A percentile compares a stretch with the other conserved stretches of the same genome.
phyloP scores from a whole-genome alignment of 1,284 basidiomycete genomes.

The Agaricales sp. region DNA sequence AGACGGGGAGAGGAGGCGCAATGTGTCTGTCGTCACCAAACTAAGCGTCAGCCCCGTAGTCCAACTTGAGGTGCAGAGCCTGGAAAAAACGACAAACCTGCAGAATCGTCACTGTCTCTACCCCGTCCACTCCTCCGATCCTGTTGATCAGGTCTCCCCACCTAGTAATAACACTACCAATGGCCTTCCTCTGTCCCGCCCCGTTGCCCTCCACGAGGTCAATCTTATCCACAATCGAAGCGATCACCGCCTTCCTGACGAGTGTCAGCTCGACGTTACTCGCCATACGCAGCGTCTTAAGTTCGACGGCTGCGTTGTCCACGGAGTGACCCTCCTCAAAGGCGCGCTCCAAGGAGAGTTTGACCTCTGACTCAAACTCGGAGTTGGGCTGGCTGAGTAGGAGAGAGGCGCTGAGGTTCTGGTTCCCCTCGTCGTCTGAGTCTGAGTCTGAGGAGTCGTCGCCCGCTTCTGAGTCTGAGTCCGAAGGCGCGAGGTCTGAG shows the following conservation, averaged over 20 bases:
- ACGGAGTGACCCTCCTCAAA: constrained; percentile 86
- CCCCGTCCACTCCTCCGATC: constrained; percentile 68
- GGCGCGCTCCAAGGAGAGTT: constrained; percentile 77
- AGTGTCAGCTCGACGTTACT: constrained; percentile 75
- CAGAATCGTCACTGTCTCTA: constrained; percentile 60
- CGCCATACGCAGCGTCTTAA: constrained; percentile 92
- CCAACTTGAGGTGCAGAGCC: constrained; percentile 1
- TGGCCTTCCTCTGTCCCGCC: constrained; percentile 48
- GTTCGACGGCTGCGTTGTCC: constrained; percentile 85
- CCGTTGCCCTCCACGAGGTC: constrained; percentile 42
- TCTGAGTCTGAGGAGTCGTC: constrained; percentile 12
- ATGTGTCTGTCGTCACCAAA: constrained; percentile 32
- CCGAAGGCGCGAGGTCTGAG: constrained; percentile 31
- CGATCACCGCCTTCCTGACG: constrained; percentile 73
- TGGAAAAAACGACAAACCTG: constrained; percentile 35
- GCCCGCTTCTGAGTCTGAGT: constrained; percentile 23
- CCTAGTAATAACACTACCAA: constrained; percentile 43
- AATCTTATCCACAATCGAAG: constrained; percentile 61
- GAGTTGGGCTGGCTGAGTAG: constrained; percentile 28
- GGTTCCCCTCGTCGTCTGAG: constrained; percentile 24
- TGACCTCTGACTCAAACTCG: constrained; percentile 75
- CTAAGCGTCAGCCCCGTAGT: constrained; percentile 6
- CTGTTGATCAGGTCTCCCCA: constrained; percentile 68
- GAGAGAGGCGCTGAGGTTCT: constrained; percentile 23
- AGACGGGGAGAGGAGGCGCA: constrained; percentile 52